Evolutionary conservation across 352 stramenopile genomes (phyloP).

Genomic region (Pythium brassicae): DNA sequence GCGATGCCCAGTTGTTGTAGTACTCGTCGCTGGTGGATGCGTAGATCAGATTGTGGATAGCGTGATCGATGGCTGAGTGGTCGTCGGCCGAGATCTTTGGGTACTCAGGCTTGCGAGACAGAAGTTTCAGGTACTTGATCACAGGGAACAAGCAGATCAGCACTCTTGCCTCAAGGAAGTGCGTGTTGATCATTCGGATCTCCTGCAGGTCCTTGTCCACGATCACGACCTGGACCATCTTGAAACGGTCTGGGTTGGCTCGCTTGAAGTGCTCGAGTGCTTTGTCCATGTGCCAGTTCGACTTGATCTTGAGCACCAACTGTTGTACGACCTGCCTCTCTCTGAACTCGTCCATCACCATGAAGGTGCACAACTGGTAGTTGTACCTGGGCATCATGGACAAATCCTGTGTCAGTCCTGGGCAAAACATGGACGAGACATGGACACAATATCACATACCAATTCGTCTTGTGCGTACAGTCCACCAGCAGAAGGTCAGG

Average conservation of each 20-base stretch:
- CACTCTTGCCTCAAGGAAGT: not conserved
- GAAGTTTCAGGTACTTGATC: not conserved
- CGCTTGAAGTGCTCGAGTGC: not conserved
- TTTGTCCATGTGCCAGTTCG: slow-evolving; percentile 12
- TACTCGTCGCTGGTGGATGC: slow-evolving; percentile 1
- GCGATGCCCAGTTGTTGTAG: not conserved
- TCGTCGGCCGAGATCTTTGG: too few species aligned
- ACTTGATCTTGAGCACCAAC: slow-evolving; percentile 12
- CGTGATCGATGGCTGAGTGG: too few species aligned
- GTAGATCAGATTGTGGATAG: slow-evolving; percentile 12
- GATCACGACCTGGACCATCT: not conserved
- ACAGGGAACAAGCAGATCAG: not conserved
- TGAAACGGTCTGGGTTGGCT: not conserved
- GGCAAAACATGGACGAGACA: too few species aligned
- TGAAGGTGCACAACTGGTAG: slow-evolving; percentile 21
- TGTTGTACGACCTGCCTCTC: slow-evolving; percentile 9
- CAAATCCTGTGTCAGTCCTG: not conserved
- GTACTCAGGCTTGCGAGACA: too few species aligned
- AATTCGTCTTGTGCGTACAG: too few species aligned
- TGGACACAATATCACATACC: too few species aligned
- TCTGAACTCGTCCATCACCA: slow-evolving; percentile 18
- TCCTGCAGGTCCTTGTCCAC: not conserved
- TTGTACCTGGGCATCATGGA: slow-evolving; percentile 10
- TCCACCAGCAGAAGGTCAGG: too few species aligned
- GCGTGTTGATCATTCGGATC: not conserved